Evolutionary conservation across 768 basidiomycete genomes (phyloP).

Genomic region (Postia placenta): DNA sequence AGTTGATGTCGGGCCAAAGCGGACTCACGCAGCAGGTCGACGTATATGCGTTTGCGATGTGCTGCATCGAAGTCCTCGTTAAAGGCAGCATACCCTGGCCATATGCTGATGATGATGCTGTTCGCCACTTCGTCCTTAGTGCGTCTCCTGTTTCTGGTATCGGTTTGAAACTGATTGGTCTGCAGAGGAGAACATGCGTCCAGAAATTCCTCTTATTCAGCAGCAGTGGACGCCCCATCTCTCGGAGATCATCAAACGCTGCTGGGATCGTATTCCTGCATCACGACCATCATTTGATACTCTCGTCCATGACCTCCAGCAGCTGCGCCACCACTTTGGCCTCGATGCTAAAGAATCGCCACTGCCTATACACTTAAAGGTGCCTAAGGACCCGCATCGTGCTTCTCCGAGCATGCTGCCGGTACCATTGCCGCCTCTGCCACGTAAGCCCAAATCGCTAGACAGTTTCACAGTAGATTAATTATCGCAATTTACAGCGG

Average conservation of each 20-base stretch:
- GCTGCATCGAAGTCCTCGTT: slow-evolving; percentile 27
- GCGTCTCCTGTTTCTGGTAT: slow-evolving; percentile 4
- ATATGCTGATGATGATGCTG: slow-evolving; percentile 22
- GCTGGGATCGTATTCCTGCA: slow-evolving; percentile 52
- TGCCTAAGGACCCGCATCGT: slow-evolving; percentile 17
- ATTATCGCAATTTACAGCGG: slow-evolving; percentile 5
- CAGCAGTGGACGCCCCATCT: slow-evolving; percentile 14
- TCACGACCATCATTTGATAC: slow-evolving; percentile 47
- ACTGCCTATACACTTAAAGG: slow-evolving; percentile 16
- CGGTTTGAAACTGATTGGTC: not conserved
- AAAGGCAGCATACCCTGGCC: slow-evolving; percentile 31
- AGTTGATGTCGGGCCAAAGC: slow-evolving; percentile 30
- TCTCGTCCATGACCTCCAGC: slow-evolving; percentile 41
- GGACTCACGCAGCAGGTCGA: slow-evolving; percentile 27
- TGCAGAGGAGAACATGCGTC: slow-evolving; percentile 17
- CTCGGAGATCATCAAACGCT: slow-evolving; percentile 42
- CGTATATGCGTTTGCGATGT: slow-evolving; percentile 37
- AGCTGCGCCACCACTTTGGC: slow-evolving; percentile 35
- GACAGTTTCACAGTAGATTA: not conserved
- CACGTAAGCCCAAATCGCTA: slow-evolving; percentile 10
- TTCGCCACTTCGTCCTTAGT: slow-evolving; percentile 16
- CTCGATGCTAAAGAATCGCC: slow-evolving; percentile 29
- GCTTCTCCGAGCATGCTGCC: slow-evolving; percentile 25
- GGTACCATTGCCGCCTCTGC: slow-evolving; percentile 12
- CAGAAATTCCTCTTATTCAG: slow-evolving; percentile 15